phyloP scores from a whole-genome alignment of 495 filamentous ascomycete species.

The Margaritispora aquatica region DNA sequence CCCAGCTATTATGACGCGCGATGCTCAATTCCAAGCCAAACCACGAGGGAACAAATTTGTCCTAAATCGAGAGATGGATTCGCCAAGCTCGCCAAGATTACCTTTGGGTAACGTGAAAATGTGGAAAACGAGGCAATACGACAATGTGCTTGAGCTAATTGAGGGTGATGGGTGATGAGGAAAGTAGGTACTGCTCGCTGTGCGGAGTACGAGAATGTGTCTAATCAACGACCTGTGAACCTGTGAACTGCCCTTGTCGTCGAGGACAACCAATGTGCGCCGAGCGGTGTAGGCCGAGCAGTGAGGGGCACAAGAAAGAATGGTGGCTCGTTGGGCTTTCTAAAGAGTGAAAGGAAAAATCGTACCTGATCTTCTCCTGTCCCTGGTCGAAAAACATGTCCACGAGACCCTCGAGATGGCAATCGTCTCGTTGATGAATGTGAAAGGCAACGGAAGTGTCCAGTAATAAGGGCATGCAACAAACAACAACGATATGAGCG shows the following conservation, averaged over 20 bases:
- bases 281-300: not conserved
- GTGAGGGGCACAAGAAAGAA: not conserved
- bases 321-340: not conserved
- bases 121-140: not conserved
- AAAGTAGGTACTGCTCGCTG: too few species aligned
- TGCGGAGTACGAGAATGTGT: too few species aligned
- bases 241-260: not conserved
- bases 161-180: too few species aligned
- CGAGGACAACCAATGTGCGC: not conserved
- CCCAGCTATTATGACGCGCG: not conserved
- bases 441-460: too few species aligned
- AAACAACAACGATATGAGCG: not conserved
- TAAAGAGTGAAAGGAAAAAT: not conserved
- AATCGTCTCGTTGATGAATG: too few species aligned
- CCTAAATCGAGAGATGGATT: not conserved
- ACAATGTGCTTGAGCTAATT: too few species aligned
- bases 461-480: not conserved
- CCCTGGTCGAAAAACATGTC: slow-evolving; percentile 5
- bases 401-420: slow-evolving; percentile 1
- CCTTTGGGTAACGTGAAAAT: not conserved
- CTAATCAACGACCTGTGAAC: not conserved
- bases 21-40: not conserved
- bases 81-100: not conserved
- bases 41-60: not conserved
- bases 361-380: slow-evolving; percentile 1